Conservation (phyloP, 371 early-diverging fungal genomes). For the Dichotomocladium elegans region DNA sequence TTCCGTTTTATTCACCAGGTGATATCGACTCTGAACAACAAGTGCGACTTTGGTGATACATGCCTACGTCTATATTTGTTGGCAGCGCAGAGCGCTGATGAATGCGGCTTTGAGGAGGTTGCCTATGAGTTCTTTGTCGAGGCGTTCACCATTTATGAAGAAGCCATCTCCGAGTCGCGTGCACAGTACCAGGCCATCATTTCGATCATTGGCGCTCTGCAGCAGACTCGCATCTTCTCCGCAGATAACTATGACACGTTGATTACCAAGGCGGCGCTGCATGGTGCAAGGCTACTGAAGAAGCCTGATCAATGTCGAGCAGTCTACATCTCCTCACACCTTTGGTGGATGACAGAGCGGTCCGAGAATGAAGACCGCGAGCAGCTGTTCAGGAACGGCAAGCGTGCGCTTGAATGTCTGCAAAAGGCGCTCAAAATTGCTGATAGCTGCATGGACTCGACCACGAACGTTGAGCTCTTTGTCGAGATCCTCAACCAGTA, state of each 20-base stretch:
- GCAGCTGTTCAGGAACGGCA: slow-evolving; percentile 69
- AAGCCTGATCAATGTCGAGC: slow-evolving; percentile 92
- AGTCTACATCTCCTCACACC: slow-evolving; percentile 74
- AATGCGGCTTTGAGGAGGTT: slow-evolving; percentile 79
- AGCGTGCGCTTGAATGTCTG: slow-evolving; percentile 80
- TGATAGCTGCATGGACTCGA: slow-evolving; percentile 87
- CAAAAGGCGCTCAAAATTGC: slow-evolving; percentile 92
- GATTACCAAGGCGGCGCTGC: slow-evolving; percentile 82
- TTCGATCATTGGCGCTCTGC: slow-evolving; percentile 78
- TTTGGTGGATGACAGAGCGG: slow-evolving; percentile 80
- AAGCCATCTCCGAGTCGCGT: slow-evolving; percentile 83
- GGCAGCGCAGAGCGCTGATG: slow-evolving; percentile 81
- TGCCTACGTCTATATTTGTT: slow-evolving; percentile 75
- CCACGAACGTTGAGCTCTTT: slow-evolving; percentile 82
- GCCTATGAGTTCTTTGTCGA: slow-evolving; percentile 92
- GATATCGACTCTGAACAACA: slow-evolving; percentile 61
- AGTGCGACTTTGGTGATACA: slow-evolving; percentile 67
- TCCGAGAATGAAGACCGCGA: slow-evolving; percentile 32
- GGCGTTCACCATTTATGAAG: slow-evolving; percentile 92
- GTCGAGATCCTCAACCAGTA: slow-evolving; percentile 91
- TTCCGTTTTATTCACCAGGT: slow-evolving; percentile 78
- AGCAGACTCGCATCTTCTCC: slow-evolving; percentile 71
- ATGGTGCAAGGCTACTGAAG: slow-evolving; percentile 83
- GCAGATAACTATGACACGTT: slow-evolving; percentile 88
- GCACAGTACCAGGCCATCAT: slow-evolving; percentile 84